Evolutionary conservation across 768 basidiomycete species (phyloP), one percentile per base, ranked within the genome.

Genomic region (Russula virescens): DNA sequence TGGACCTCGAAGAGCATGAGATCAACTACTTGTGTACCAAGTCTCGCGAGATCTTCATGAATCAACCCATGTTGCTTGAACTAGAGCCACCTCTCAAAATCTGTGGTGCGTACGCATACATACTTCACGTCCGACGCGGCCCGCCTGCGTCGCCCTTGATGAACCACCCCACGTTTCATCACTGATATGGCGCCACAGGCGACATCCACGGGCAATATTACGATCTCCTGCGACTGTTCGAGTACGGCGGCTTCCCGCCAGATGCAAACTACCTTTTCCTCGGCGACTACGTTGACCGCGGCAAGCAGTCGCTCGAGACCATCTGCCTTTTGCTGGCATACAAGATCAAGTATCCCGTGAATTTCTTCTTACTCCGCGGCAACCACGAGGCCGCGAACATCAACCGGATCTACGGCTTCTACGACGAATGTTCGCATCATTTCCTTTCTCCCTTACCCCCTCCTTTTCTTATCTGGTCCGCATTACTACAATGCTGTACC

Each of bases 291-390:
- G 96, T 98, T 72, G 96, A 98, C 79, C 88, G 96, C 75, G 96
- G 96, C 69, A 98, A 98, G 77, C 96, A 98, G 76, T 93, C 91
- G 54, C 84, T 98, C 71, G 96, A 98, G 79, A 98, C 96, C 18
- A 98, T 98, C 75, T 98, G 95, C 73, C 86, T 98, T 43, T 83
- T 98, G 63, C 86, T 98, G 67, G 95, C 95, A 51, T 98, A 98
- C 89, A 98, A 98, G 84, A 95, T 96, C 82, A 98, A 98, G 83
- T 98, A 97, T 81, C 96, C 96, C 57, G 95, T 98, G 85, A 98
- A 98, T 82, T 98, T 98, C 80, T 98, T 98, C 81, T 94, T 98
- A 74, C 84, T 98, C 66, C 82, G 96, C 71, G 96, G 96, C 69
- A 98, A 98, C 78, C 96, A 98, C 77, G 96, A 98, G 78, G 96